phyloP scores from a whole-genome alignment of 2,329 filamentous ascomycete genomes.

The Aspergillus eucalypticola region DNA sequence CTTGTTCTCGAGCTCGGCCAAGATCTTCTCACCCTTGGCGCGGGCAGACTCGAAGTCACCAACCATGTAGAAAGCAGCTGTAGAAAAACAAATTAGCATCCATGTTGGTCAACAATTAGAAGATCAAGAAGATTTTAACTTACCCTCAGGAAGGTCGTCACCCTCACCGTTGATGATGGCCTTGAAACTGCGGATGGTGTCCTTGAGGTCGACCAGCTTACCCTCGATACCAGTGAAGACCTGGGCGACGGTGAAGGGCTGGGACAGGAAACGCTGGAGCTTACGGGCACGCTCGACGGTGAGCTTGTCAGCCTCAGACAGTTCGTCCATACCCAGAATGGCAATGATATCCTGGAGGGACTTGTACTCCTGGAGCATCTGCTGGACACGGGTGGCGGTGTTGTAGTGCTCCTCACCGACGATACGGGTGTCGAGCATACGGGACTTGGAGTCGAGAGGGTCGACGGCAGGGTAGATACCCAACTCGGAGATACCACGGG shows the following conservation, averaged over 20 bases:
- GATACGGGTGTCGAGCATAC: constrained; percentile 99
- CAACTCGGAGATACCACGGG: constrained; percentile 99
- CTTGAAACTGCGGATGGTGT: constrained; percentile 98
- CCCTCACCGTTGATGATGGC: constrained; percentile 91
- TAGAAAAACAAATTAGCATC: constrained; percentile 27
- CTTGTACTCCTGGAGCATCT: constrained; percentile 99
- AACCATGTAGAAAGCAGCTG: constrained; percentile 91
- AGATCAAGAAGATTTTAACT: constrained; percentile 29
- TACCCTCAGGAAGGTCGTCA: constrained; percentile 92
- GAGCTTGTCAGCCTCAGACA: constrained; percentile 98
- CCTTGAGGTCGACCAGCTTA: constrained; percentile 95
- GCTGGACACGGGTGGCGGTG: constrained; percentile 90
- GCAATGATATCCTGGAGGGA: constrained; percentile 99
- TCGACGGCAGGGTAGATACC: constrained; percentile 99
- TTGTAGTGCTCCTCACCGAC: constrained; percentile 98
- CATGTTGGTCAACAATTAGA: neutral
- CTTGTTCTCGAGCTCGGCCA: constrained; percentile 79
- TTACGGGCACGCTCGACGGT: constrained; percentile 99
- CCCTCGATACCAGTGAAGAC: constrained; percentile 82
- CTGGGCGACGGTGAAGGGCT: constrained; percentile 91
- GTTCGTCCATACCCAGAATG: constrained; percentile 99
- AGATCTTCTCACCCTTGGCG: constrained; percentile 99
- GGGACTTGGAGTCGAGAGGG: constrained; percentile 98
- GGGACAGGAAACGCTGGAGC: constrained; percentile 99
- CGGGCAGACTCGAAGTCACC: constrained; percentile 91